phyloP scores from a whole-genome alignment of 805 yeast species.

The Sungouiella thailandica region DNA sequence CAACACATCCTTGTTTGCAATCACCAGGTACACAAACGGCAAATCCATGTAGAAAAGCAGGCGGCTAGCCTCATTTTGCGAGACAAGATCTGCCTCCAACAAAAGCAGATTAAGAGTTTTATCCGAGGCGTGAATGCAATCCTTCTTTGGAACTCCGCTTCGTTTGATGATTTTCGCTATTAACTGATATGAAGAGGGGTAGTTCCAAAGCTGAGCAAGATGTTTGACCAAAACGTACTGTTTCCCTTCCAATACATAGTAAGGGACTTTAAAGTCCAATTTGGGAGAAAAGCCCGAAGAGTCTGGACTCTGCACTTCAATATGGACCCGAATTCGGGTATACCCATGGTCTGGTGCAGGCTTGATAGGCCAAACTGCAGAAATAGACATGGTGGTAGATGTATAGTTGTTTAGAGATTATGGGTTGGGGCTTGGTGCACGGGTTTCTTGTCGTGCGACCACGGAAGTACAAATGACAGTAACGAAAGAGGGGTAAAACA shows the following conservation, averaged over 20 bases:
- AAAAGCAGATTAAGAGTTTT: conserved; percentile 21
- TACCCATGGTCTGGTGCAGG: not conserved
- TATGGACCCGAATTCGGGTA: conserved; percentile 7
- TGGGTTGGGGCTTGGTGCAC: no score
- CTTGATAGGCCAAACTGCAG: not conserved
- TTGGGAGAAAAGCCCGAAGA: conserved; percentile 2
- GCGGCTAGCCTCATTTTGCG: conserved; percentile 12
- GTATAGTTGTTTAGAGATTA: no score
- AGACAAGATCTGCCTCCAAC: conserved; percentile 15
- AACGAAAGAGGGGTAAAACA: no score
- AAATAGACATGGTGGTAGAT: conserved; percentile 1
- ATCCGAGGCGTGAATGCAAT: conserved; percentile 14
- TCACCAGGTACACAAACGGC: conserved; percentile 15
- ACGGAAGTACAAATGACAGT: no score
- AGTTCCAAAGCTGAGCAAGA: conserved; percentile 32
- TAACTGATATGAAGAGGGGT: conserved; percentile 40
- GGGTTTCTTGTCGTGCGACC: no score
- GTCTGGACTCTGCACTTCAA: conserved; percentile 6
- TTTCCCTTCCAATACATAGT: conserved; percentile 5
- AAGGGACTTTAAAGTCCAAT: conserved; percentile 8
- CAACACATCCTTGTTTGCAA: conserved; percentile 17
- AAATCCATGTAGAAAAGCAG: conserved; percentile 25
- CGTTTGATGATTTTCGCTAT: conserved; percentile 23
- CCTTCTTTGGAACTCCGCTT: conserved; percentile 14
- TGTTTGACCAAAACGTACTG: conserved; percentile 26